Conservation (phyloP, 1,139 yeast genomes). For the Pichia sp. region DNA sequence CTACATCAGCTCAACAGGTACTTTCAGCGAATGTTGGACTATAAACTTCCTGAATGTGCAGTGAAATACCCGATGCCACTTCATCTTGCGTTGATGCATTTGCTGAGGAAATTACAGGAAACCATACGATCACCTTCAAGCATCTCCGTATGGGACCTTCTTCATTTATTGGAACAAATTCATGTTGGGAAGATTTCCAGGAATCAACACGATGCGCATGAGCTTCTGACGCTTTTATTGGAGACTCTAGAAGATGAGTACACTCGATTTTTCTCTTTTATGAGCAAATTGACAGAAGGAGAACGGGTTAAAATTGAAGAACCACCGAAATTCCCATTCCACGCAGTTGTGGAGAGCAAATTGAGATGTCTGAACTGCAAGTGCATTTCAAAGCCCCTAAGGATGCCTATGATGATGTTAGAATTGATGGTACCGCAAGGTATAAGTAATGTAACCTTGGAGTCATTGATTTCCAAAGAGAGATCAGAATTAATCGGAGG, state of each 20-base stretch:
- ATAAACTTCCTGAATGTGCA: conserved; percentile 4
- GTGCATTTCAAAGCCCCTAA: conserved; percentile 51
- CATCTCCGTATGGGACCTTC: conserved; percentile 70
- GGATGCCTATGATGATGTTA: conserved; percentile 60
- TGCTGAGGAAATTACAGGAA: conserved; percentile 55
- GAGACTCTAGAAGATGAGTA: conserved; percentile 74
- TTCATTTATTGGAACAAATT: conserved; percentile 68
- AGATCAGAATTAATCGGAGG: conserved; percentile 60
- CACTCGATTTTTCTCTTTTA: conserved; percentile 34
- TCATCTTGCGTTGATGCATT: conserved; percentile 49
- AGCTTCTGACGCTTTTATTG: conserved; percentile 68
- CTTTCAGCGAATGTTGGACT: conserved; percentile 35
- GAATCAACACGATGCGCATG: conserved; percentile 94
- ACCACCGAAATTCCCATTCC: conserved; percentile 67
- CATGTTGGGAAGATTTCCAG: conserved; percentile 71
- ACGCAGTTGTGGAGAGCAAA: conserved; percentile 58
- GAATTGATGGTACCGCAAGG: conserved; percentile 72
- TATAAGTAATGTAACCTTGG: conserved; percentile 44
- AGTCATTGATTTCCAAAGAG: conserved; percentile 45
- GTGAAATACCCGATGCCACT: conserved; percentile 35
- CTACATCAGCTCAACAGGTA: conserved; percentile 59
- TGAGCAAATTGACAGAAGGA: conserved; percentile 16
- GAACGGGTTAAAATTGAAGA: conserved; percentile 1
- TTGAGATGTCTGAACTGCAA: conserved; percentile 66
- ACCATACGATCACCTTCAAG: conserved; percentile 49